Base-by-base conservation (phyloP, 192 early-diverging fungal genomes). In the Phlyctochytrium arcticum region DNA sequence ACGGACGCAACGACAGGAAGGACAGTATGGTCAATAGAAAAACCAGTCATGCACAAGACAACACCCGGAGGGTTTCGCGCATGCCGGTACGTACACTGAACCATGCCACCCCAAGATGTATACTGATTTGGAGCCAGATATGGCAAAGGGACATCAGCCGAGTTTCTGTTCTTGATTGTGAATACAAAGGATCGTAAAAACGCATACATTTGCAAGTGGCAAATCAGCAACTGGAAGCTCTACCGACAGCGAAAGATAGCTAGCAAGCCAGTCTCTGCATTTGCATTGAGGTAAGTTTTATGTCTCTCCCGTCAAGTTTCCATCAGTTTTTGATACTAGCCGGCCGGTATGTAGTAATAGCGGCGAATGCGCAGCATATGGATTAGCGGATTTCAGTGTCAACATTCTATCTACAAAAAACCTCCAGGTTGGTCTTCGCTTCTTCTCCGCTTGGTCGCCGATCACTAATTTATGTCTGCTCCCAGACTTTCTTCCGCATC, bases 361-460 rank as follows among this genome's bases (percentile, higher is more conserved):
- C 54, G 94, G 94, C 24, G 71, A 68, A 15, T 60, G 92, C 33
- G 69, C 93, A 37, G 91, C 82, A 0, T 85, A 85, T 71, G 92
- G 85, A 32, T 80, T 83, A 1, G 80, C 90, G 2, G 91, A 93
- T 72, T 65, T 90, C 57, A 78, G 80, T 36, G 76, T 97, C 21
- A 74, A 58, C 35, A 75, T 95, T 19, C 78, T 87, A 49, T 83
- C 85, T 37, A 76, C 89, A 17, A 75, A 68, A 31, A 74, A 75
- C 2, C 62, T 94, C 23, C 67, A 69, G 47, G 83, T 89, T 26
- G 10, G 69, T 67, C 5, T n/a, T 9, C 7, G 30, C 27, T 10
- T 17, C 35, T 10, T 63, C 19, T 12, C 21, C 12, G 29, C 12
- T 1, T 1, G 15, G 19, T 21, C 46, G 29, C 15, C n/a, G 10